Evolutionary conservation across 345 rosid genomes (phyloP).

Genomic region (Bretschneidera sinensis): DNA sequence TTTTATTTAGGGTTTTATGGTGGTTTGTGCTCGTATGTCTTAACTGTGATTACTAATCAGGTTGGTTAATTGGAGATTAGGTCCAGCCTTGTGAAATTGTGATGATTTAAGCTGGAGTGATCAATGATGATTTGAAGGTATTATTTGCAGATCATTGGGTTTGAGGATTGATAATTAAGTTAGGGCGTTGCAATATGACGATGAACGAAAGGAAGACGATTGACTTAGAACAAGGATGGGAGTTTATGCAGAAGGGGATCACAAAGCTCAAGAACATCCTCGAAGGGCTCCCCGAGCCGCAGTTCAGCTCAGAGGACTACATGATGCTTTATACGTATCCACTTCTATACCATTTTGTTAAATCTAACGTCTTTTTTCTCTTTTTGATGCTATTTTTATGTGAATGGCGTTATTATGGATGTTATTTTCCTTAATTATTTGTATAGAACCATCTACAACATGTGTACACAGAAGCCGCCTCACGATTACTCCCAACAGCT

Average conservation of each 20-base stretch:
- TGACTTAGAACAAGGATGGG: constrained; percentile 60
- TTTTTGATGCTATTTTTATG: not conserved
- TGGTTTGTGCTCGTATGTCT: not conserved
- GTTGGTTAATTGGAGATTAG: not conserved
- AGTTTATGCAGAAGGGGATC: constrained; percentile 55
- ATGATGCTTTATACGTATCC: constrained; percentile 66
- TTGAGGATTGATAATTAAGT: constrained; percentile 1
- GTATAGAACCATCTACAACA: constrained; percentile 56
- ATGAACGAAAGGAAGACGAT: constrained; percentile 39
- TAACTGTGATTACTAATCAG: not conserved
- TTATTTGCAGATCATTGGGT: constrained; percentile 8
- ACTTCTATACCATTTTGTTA: constrained; percentile 7
- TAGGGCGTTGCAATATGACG: constrained; percentile 18
- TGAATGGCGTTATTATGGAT: not conserved
- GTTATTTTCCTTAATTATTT: constrained; percentile 9
- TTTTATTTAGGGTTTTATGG: no score
- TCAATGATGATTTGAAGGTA: constrained; percentile 4
- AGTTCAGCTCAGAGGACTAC: constrained; percentile 53
- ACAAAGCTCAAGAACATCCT: constrained; percentile 52
- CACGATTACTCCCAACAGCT: constrained; percentile 65
- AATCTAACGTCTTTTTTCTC: not conserved
- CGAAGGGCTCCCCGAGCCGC: constrained; percentile 47
- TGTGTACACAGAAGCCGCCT: constrained; percentile 72
- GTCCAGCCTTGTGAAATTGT: not conserved
- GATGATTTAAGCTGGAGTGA: constrained; percentile 6